These are phyloP conservation scores for Tubosaeta sp. DNA, from an alignment of 768 basidiomycete species.

Conservation along the genomic window DNA sequence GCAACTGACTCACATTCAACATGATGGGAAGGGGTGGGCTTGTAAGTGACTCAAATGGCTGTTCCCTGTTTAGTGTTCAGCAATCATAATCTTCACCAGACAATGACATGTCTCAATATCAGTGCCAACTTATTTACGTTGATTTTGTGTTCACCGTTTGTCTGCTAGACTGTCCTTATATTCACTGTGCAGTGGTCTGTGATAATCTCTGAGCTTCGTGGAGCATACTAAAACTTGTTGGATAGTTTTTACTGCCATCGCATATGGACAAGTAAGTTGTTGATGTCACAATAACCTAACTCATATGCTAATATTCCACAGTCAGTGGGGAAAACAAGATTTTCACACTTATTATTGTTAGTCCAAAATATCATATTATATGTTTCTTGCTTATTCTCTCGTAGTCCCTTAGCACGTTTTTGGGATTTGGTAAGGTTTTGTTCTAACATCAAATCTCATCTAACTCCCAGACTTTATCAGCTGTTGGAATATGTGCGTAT, in stretches of 20 bases:
- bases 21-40: conserved; percentile 5
- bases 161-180: not conserved
- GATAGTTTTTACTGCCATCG: conserved; percentile 11
- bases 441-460: not conserved
- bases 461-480: not conserved
- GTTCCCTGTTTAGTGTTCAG: not conserved
- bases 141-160: not conserved
- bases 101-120: conserved; percentile 2
- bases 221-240: not conserved
- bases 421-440: conserved; percentile 1
- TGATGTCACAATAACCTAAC: not conserved
- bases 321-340: conserved; percentile 11
- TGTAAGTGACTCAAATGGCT: not conserved
- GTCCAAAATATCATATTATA: not conserved
- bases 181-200: conserved; percentile 9
- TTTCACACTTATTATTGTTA: conserved; percentile 7
- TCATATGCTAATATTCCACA: not conserved
- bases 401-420: not conserved
- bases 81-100: not conserved
- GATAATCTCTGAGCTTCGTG: not conserved
- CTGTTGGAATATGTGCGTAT: conserved; percentile 5
- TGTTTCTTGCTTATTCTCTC: not conserved
- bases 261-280: conserved; percentile 11
- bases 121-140: not conserved
- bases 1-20: not conserved